Evolutionary conservation across 2,329 filamentous ascomycete species (phyloP), one percentile per base, ranked within the genome.

Genomic region (Ceratocystis variospora): DNA sequence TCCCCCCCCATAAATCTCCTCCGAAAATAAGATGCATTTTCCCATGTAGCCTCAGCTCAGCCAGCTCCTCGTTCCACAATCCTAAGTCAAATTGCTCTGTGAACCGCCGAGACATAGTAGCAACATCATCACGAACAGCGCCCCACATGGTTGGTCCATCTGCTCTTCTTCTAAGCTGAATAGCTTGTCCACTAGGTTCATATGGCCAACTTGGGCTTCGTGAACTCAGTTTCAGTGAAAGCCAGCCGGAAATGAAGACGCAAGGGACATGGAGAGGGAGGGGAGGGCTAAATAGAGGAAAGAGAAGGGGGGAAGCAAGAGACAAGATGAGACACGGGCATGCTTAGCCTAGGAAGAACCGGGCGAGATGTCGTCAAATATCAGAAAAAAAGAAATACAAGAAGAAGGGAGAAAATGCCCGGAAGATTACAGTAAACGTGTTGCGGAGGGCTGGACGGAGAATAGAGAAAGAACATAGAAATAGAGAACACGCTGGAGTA

Each of bases 81-180:
- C 5, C 31, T 59, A 31, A 59, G 31, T 59, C 55, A 59, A 59
- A 6, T 2, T 59, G 10, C 28, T n/a, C n/a, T 59, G 25, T 19
- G 31, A n/a, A n/a, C 55, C 55, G n/a, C 55, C 55, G 25, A 59
- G 55, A 59, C 55, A 59, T 33, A 33, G 31, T 37, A 59, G 17
- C 28, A 37, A 33, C 17, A 31, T 37, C 28, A 19, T 48, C 19
- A 10, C 22, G 3, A n/a, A 17, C 55, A 59, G 17, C 33, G 6
- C 7, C 17, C 55, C 28, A 33, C 55, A 59, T 10, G 3, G 8
- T 28, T 12, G 50, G 2, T 59, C 6, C 55, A 33, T 28, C 55
- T 28, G 48, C 25, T 33, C 15, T 25, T 15, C 15, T 15, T 15
- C 17, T 19, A 59, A 37, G 15, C 31, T 59, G 12, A 59, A 59